Percentiles rank a stretch among this genome's conserved stretches.
Evolutionary conservation across 441 rosid genomes (phyloP).

Genomic region (California macrophylla): DNA sequence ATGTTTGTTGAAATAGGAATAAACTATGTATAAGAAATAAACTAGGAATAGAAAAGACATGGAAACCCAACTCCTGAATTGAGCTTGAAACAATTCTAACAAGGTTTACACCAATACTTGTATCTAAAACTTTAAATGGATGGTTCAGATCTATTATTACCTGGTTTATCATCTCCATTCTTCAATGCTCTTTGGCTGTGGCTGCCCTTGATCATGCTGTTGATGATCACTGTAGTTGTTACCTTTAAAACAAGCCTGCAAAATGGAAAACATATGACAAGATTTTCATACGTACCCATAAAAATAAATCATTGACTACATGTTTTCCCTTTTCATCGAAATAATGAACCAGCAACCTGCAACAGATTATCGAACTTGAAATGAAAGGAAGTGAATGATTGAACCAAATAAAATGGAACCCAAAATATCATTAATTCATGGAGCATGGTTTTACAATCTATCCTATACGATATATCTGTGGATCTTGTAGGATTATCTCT

Average conservation of each 20-base stretch:
- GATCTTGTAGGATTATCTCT: neutral
- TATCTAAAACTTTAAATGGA: neutral
- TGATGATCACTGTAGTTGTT: neutral
- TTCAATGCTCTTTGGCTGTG: neutral
- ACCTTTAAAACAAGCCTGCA: neutral
- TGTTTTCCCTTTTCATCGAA: neutral
- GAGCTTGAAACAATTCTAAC: no score
- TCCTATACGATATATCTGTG: conserved; percentile 3
- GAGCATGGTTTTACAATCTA: neutral
- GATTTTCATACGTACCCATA: neutral
- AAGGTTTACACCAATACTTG: neutral
- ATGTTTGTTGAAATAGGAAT: neutral
- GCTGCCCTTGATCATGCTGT: neutral
- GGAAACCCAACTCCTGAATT: no score
- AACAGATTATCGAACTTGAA: neutral
- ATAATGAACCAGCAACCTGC: neutral
- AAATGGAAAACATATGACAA: neutral
- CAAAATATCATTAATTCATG: neutral
- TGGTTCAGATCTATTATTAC: neutral
- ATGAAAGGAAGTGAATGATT: neutral
- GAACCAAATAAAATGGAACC: neutral
- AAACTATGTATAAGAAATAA: no score
- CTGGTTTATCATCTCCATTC: neutral
- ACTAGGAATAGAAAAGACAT: neutral
- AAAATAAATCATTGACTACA: neutral